These are phyloP conservation scores for Dothidotthia symphoricarpi DNA, from an alignment of 2,329 filamentous ascomycete genomes.

Conservation along the genomic window DNA sequence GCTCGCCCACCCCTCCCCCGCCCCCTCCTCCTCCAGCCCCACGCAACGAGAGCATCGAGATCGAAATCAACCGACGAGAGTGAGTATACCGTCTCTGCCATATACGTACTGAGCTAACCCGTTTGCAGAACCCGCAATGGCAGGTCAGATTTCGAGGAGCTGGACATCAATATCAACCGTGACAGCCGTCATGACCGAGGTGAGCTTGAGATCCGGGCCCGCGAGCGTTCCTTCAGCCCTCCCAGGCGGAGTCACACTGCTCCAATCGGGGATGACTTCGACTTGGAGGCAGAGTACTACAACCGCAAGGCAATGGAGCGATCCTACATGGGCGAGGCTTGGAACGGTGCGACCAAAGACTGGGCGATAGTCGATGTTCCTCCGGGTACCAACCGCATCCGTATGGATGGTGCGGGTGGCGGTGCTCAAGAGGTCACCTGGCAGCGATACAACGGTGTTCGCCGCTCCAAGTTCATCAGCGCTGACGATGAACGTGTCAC, in stretches of 20 bases:
- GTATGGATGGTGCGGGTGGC: conserved; percentile 75
- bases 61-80: conserved; percentile 55
- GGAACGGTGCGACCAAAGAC: conserved; percentile 69
- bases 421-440: conserved; percentile 74
- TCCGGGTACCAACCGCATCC: conserved; percentile 77
- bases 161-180: conserved; percentile 62
- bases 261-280: conserved; percentile 48
- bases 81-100: conserved; percentile 29
- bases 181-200: conserved; percentile 43
- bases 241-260: conserved; percentile 46
- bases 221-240: conserved; percentile 42
- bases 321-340: conserved; percentile 69
- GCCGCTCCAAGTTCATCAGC: conserved; percentile 70
- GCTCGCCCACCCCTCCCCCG: conserved; percentile 52
- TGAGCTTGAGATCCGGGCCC: conserved; percentile 30
- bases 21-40: conserved; percentile 48
- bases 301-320: conserved; percentile 68
- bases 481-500: conserved; percentile 57
- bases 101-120: conserved; percentile 9
- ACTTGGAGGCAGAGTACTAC: conserved; percentile 60
- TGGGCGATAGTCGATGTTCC: conserved; percentile 85
- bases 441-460: conserved; percentile 75
- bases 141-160: conserved; percentile 57
- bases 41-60: conserved; percentile 55
- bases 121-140: conserved; percentile 33